Evolutionary conservation across 1,284 basidiomycete genomes (phyloP).

Genomic region (Somion occarium): DNA sequence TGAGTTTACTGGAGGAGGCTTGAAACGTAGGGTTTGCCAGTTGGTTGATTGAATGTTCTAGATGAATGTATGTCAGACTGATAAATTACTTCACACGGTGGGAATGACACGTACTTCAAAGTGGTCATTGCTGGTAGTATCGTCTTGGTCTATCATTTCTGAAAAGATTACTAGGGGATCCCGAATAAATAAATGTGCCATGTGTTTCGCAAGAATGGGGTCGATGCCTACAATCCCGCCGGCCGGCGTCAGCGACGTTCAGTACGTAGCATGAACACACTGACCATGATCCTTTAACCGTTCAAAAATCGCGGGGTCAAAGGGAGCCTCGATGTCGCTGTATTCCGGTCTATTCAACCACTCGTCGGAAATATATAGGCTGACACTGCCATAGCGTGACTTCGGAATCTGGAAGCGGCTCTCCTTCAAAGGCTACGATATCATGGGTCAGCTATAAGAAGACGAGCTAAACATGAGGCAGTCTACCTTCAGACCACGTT

Average conservation of each 20-base stretch:
- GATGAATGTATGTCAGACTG: slow-evolving; percentile 5
- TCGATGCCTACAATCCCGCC: slow-evolving; percentile 66
- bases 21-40: slow-evolving; percentile 99
- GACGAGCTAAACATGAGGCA: neutral
- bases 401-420: slow-evolving; percentile 84
- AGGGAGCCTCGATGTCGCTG: slow-evolving; percentile 84
- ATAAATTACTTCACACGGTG: slow-evolving; percentile 3
- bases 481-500: slow-evolving; percentile 85
- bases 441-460: neutral
- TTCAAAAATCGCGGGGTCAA: slow-evolving; percentile 71
- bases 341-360: slow-evolving; percentile 89
- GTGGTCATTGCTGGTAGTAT: slow-evolving; percentile 85
- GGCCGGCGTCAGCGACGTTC: neutral
- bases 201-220: slow-evolving; percentile 82
- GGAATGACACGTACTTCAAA: slow-evolving; percentile 67
- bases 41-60: slow-evolving; percentile 99
- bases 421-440: slow-evolving; percentile 66
- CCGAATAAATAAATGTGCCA: slow-evolving; percentile 96
- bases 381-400: slow-evolving; percentile 95
- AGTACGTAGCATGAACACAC: slow-evolving; percentile 27
- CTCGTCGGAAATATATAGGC: slow-evolving; percentile 88
- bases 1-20: slow-evolving; percentile 91
- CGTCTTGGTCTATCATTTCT: slow-evolving; percentile 92
- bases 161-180: slow-evolving; percentile 96
- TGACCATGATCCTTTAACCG: slow-evolving; percentile 71